These are phyloP conservation scores for Nemania sp. DNA, from an alignment of 2,329 filamentous ascomycete species.

Conservation along the genomic window DNA sequence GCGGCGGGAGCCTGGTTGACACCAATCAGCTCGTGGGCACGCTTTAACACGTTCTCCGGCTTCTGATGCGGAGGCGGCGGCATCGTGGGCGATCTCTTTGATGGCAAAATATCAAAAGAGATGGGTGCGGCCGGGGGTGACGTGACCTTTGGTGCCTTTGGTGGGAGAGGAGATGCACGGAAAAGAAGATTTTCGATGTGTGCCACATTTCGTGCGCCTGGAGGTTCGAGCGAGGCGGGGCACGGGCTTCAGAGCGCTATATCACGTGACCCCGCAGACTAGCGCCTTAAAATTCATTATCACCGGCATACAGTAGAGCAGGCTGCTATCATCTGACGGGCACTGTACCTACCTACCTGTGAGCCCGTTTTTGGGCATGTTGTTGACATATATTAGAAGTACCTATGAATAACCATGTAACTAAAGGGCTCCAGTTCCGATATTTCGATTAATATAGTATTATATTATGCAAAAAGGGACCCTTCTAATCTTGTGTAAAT, in stretches of 20 bases:
- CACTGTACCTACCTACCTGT: no score
- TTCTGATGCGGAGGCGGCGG: conserved; percentile 97
- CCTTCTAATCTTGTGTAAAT: no score
- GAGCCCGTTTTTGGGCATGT: no score
- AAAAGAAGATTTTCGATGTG: conserved; percentile 51
- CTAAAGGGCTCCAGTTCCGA: no score
- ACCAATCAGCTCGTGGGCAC: conserved; percentile 98
- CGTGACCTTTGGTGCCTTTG: conserved; percentile 37
- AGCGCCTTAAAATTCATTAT: conserved; percentile 1
- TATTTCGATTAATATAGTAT: no score
- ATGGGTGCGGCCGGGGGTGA: conserved; percentile 44
- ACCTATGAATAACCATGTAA: no score
- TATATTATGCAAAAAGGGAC: no score
- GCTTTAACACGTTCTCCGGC: conserved; percentile 99
- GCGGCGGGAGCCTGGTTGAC: conserved; percentile 94
- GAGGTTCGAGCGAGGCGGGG: conserved; percentile 48
- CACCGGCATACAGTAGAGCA: not conserved
- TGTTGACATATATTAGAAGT: no score
- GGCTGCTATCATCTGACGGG: not conserved
- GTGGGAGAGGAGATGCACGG: conserved; percentile 40
- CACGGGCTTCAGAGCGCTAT: conserved; percentile 38
- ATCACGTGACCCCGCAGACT: conserved; percentile 42
- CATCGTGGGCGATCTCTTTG: conserved; percentile 62
- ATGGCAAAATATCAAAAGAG: conserved; percentile 45
- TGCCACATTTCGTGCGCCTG: conserved; percentile 51